These are phyloP conservation scores for Hypoxylon sp. DNA, from an alignment of 2,329 filamentous ascomycete genomes.

Conservation along the genomic window DNA sequence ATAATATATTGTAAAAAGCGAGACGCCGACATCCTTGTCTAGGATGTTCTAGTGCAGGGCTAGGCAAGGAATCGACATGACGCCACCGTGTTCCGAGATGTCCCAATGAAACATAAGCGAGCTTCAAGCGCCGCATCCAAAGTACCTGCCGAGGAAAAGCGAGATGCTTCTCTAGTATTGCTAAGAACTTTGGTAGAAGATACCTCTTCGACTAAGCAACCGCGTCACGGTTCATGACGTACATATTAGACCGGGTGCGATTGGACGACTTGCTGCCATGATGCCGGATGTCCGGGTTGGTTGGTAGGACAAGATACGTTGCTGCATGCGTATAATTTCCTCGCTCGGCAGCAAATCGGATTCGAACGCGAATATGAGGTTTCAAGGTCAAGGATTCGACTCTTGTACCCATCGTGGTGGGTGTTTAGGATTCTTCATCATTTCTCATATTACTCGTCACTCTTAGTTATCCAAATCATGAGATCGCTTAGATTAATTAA, in stretches of 20 bases:
- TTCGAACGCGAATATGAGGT: background rate
- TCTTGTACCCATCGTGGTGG: background rate
- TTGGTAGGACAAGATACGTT: background rate
- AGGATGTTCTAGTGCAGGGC: slow-evolving; percentile 1
- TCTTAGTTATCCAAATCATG: background rate
- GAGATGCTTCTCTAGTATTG: background rate
- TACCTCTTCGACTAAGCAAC: background rate
- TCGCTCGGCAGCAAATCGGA: background rate
- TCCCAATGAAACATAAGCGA: background rate
- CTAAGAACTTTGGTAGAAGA: background rate
- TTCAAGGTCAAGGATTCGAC: background rate
- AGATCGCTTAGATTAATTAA: slow-evolving; percentile 8
- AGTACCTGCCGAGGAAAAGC: no score
- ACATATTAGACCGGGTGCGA: background rate
- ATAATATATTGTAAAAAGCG: background rate
- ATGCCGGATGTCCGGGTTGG: background rate
- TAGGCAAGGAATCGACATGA: slow-evolving; percentile 9
- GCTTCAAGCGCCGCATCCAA: no score
- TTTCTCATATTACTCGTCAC: slow-evolving; percentile 10
- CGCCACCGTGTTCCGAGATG: background rate
- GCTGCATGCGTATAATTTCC: background rate
- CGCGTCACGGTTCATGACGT: background rate
- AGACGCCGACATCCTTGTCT: background rate
- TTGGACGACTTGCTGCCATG: slow-evolving; percentile 1
- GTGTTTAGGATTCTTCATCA: background rate